These are phyloP conservation scores for Poronia punctata DNA, from an alignment of 495 filamentous ascomycete genomes.

Conservation along the genomic window DNA sequence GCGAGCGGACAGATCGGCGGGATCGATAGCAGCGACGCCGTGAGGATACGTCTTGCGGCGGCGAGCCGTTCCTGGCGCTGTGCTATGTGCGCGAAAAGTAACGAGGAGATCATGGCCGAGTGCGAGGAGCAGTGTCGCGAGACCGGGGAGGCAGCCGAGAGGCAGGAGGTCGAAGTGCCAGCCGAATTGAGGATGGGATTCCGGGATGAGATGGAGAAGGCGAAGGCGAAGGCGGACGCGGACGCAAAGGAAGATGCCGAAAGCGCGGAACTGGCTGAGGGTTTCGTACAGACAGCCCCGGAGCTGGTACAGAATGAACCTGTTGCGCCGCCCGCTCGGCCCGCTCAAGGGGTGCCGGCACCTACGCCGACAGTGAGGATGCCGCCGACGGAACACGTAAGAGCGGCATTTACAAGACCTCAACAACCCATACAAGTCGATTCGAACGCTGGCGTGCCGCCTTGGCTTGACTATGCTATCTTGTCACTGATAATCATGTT, in stretches of 20 bases:
- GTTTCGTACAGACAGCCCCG: conserved; percentile 40
- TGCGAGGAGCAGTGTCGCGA: conserved; percentile 52
- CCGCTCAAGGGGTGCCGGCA: conserved; percentile 24
- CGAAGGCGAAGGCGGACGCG: conserved; percentile 8
- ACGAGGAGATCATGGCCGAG: conserved; percentile 65
- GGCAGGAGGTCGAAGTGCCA: conserved; percentile 47
- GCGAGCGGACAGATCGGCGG: conserved; percentile 79
- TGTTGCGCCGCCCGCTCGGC: conserved; percentile 8
- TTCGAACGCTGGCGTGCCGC: conserved; percentile 37
- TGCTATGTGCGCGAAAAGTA: conserved; percentile 55
- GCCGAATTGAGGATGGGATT: conserved; percentile 53
- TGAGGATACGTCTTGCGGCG: conserved; percentile 57
- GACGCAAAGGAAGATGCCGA: conserved; percentile 24
- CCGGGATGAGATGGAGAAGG: conserved; percentile 44
- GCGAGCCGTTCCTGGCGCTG: conserved; percentile 59
- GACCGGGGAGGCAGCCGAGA: conserved; percentile 28
- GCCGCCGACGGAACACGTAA: conserved; percentile 21
- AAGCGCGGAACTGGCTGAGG: conserved; percentile 38
- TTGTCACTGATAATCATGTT: conserved; percentile 44
- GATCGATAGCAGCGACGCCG: conserved; percentile 59
- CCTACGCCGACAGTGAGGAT: conserved; percentile 35
- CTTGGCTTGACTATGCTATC: conserved; percentile 57
- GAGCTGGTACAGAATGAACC: conserved; percentile 9
- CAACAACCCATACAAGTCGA: conserved; percentile 10
- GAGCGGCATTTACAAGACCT: neutral